These are phyloP conservation scores for Boletus insuetus DNA, from an alignment of 768 basidiomycete species.

Conservation along the genomic window DNA sequence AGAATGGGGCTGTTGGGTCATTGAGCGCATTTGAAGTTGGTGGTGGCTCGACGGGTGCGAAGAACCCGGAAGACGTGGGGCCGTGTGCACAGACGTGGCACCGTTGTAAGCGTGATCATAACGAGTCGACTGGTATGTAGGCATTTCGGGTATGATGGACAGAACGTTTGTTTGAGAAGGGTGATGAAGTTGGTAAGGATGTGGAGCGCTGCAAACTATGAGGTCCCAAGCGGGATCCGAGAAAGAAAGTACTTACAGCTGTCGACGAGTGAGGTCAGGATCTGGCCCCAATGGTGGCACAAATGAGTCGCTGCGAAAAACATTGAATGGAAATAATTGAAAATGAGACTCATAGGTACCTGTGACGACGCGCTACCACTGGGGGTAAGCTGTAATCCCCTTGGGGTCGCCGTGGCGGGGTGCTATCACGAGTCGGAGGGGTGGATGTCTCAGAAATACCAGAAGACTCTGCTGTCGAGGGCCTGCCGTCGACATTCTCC, in stretches of 20 bases:
- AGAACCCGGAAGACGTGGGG: slow-evolving; percentile 39
- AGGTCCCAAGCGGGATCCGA: slow-evolving; percentile 5
- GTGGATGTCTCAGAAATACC: slow-evolving; percentile 70
- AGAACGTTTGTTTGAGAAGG: slow-evolving; percentile 44
- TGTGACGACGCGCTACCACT: slow-evolving; percentile 40
- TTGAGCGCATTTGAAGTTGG: slow-evolving; percentile 47
- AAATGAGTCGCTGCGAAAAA: slow-evolving; percentile 42
- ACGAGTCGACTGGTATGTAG: slow-evolving; percentile 48
- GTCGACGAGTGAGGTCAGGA: slow-evolving; percentile 43
- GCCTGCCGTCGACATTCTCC: slow-evolving; percentile 59
- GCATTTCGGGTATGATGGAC: slow-evolving; percentile 59
- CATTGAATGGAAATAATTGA: slow-evolving; percentile 3
- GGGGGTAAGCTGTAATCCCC: slow-evolving; percentile 38
- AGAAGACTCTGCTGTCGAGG: slow-evolving; percentile 75
- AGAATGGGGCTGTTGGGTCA: slow-evolving; percentile 43
- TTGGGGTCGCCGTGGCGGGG: slow-evolving; percentile 55
- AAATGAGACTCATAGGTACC: slow-evolving; percentile 22
- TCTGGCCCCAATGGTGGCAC: slow-evolving; percentile 43
- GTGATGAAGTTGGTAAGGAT: slow-evolving; percentile 44
- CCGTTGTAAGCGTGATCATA: slow-evolving; percentile 52
- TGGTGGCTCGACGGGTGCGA: slow-evolving; percentile 29
- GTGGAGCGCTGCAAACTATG: slow-evolving; percentile 36
- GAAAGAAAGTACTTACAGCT: slow-evolving; percentile 39
- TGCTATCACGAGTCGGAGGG: slow-evolving; percentile 65
- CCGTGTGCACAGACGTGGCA: slow-evolving; percentile 28